Conservation (phyloP, 1,284 basidiomycete species). For the Ceratobasidium sp. region DNA sequence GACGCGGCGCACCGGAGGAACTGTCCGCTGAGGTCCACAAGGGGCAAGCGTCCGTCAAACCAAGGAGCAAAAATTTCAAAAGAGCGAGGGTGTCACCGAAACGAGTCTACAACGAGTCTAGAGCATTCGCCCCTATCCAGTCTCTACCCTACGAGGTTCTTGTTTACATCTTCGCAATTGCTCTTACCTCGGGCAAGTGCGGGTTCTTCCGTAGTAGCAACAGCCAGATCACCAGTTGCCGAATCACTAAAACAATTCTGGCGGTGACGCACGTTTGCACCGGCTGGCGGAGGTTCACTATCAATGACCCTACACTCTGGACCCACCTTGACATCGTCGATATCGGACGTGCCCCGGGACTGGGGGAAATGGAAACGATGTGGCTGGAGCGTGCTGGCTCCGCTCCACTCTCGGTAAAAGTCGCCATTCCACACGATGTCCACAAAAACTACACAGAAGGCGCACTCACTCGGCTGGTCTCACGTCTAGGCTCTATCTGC, state of each 20-base stretch:
- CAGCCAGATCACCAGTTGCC: too few species aligned
- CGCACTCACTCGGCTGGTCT: background rate
- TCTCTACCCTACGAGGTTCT: background rate
- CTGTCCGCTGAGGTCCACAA: background rate
- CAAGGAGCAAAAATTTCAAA: background rate
- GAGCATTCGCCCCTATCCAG: background rate
- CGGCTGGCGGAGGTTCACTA: background rate
- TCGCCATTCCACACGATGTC: too few species aligned
- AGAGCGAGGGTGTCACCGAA: background rate
- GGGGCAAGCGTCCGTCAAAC: background rate
- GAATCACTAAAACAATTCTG: background rate
- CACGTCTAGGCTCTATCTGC: background rate
- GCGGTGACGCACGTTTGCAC: background rate
- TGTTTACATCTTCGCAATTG: conserved; percentile 1
- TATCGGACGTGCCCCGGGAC: background rate
- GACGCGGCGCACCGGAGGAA: background rate
- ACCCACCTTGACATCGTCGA: conserved; percentile 5
- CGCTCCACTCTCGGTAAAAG: background rate
- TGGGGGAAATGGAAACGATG: background rate
- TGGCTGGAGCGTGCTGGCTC: background rate
- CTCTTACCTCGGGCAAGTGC: background rate
- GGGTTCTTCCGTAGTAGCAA: background rate
- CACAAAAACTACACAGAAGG: too few species aligned
- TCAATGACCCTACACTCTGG: background rate
- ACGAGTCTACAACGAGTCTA: background rate